Conservation (phyloP, 129 eudicot genomes). For the Artemisia tridentata region DNA sequence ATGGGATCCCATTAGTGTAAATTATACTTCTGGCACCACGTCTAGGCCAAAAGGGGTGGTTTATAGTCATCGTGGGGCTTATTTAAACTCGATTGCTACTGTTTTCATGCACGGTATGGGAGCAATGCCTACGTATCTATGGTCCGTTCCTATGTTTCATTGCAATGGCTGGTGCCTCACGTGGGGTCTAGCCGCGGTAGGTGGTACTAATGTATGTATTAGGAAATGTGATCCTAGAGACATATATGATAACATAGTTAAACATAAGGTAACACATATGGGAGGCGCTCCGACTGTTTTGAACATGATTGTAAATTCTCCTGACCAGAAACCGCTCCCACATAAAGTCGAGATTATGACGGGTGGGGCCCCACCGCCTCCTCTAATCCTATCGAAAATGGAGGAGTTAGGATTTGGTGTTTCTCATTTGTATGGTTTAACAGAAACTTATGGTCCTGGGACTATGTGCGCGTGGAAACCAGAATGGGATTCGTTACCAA, state of each 20-base stretch:
- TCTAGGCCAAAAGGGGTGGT: slow-evolving; percentile 93
- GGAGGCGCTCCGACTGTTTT: slow-evolving; percentile 87
- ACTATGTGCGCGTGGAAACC: slow-evolving; percentile 70
- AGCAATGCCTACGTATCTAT: slow-evolving; percentile 57
- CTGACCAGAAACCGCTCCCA: slow-evolving; percentile 63
- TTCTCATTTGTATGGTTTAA: slow-evolving; percentile 63
- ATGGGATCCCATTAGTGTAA: slow-evolving; percentile 73
- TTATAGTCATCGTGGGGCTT: slow-evolving; percentile 80
- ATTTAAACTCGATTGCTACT: slow-evolving; percentile 77
- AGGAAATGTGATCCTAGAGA: slow-evolving; percentile 63
- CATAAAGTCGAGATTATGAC: slow-evolving; percentile 59
- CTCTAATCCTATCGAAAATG: slow-evolving; percentile 45
- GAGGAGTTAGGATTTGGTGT: slow-evolving; percentile 66
- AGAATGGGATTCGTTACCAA: slow-evolving; percentile 64
- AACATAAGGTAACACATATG: slow-evolving; percentile 77
- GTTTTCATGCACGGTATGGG: slow-evolving; percentile 67
- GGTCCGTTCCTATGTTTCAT: slow-evolving; percentile 97
- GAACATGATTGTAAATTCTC: slow-evolving; percentile 71
- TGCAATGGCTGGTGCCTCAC: slow-evolving; percentile 93
- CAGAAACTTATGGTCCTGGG: slow-evolving; percentile 72
- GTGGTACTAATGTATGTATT: slow-evolving; percentile 79
- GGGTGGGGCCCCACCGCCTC: slow-evolving; percentile 79
- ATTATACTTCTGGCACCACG: slow-evolving; percentile 95
- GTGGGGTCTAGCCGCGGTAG: slow-evolving; percentile 92
- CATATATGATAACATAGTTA: slow-evolving; percentile 51